These are phyloP conservation scores for Rhodamnia rubescens DNA, from an alignment of 345 rosid species.

Conservation along the genomic window DNA sequence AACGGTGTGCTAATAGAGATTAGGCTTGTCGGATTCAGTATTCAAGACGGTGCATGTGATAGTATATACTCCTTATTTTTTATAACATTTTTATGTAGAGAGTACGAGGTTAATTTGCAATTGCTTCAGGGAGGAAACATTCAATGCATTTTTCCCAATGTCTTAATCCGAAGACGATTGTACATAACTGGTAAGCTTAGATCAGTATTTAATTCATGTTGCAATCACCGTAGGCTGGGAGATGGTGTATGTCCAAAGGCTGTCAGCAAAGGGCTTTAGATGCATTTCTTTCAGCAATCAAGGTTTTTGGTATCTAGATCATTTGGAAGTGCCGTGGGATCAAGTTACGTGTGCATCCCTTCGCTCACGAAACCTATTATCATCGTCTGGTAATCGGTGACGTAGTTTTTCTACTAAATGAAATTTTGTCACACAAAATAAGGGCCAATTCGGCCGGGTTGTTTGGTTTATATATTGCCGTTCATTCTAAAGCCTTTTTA, in stretches of 20 bases:
- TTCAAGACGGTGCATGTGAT: background rate
- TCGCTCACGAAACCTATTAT: too few species aligned
- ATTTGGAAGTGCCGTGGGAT: slow-evolving; percentile 82
- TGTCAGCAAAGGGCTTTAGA: slow-evolving; percentile 70
- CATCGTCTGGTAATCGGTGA: too few species aligned
- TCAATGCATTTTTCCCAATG: slow-evolving; percentile 51
- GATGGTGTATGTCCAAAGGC: slow-evolving; percentile 76
- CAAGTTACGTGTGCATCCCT: background rate
- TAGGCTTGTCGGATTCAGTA: background rate
- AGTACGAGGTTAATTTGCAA: background rate
- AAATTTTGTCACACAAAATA: too few species aligned
- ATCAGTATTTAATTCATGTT: background rate
- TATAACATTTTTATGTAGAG: background rate
- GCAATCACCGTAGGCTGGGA: slow-evolving; percentile 45
- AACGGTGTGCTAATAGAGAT: background rate
- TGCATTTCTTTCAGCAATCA: slow-evolving; percentile 77
- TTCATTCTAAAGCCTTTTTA: background rate
- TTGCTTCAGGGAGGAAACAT: slow-evolving; percentile 71
- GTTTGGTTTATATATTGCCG: background rate
- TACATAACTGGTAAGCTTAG: slow-evolving; percentile 70
- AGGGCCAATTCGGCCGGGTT: too few species aligned
- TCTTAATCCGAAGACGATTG: slow-evolving; percentile 73
- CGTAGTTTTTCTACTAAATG: too few species aligned
- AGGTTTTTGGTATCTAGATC: slow-evolving; percentile 88
- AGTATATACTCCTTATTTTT: background rate